Evolutionary conservation across 2,329 filamentous ascomycete genomes (phyloP), one percentile per base, ranked within the genome.

Genomic region (Venturiaceae sp.): DNA sequence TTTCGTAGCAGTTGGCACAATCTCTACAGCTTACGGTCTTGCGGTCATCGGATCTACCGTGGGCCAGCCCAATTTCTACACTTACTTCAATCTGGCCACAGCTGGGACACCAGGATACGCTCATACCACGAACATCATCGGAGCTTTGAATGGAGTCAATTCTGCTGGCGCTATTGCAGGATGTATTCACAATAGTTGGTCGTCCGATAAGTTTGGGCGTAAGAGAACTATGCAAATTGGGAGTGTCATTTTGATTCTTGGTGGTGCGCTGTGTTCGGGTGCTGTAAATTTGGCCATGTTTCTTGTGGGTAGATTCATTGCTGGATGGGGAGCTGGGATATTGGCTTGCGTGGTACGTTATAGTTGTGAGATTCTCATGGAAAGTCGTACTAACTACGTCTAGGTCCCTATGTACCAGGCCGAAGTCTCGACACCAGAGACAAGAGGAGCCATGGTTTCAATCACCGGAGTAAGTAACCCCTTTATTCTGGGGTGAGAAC

Each of bases 241-340:
- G 5, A 68, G 67, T 14, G 53, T 69, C 0, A 63, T 77, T 30
- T 62, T 72, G 21, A 69, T 72, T 44, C 58, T 77, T 14, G 73
- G 73, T 9, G 73, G 68, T 21, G 72, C 71, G 1, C 63, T 76
- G 13, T 74, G 71, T 53, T 64, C 72, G 19, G 73, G 69, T 1
- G 62, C 68, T 5, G 67, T 70, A 16, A 63, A 69, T 55, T 67
- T 73, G 19, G 69, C 65, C 46, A 76, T 75, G 73, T 74, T 76
- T 60, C 64, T 75, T 14, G 70, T 69, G 14, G 72, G 66, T 7
- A 63, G 74, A 2, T 66, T 74, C 16, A 62, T 75, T 16, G 70
- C 72, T 30, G 73, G 74, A 5, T 64, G 69, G 34, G 73, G 72
- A 2, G 64, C 68, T 16, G 72, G 71, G 3, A 69, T 71, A 47